Evolutionary conservation across 164 flowering plant species (phyloP).

Genomic region (Nymphaea thermarum): DNA sequence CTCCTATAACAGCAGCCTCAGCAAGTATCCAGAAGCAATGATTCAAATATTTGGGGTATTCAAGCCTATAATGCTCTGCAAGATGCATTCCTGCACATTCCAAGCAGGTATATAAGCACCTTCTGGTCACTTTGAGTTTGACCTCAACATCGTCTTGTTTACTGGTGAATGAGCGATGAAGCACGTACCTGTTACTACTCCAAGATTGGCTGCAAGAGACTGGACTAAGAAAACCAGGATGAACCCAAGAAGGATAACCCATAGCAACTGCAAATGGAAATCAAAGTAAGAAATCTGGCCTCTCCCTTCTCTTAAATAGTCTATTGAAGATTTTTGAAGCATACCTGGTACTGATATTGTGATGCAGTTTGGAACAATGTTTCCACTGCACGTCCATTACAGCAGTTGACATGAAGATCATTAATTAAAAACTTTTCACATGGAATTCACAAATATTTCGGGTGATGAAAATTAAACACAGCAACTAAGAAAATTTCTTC

Average conservation of each 20-base stretch:
- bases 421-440: background rate
- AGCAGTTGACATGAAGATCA: background rate
- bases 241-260: conserved; percentile 14
- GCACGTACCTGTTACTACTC: conserved; percentile 11
- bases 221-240: conserved; percentile 10
- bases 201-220: conserved; percentile 14
- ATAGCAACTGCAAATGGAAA: conserved; percentile 6
- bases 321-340: background rate
- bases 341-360: background rate
- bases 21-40: conserved; percentile 57
- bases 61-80: conserved; percentile 39
- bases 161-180: too few species aligned
- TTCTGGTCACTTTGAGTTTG: background rate
- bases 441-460: background rate
- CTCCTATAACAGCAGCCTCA: conserved; percentile 57
- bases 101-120: background rate
- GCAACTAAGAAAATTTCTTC: conserved; percentile 3
- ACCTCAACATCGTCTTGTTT: background rate
- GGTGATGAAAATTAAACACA: background rate
- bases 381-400: background rate
- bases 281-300: background rate
- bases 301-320: background rate
- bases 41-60: conserved; percentile 34
- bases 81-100: conserved; percentile 36
- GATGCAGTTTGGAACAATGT: background rate